phyloP scores from a whole-genome alignment of 371 early-diverging fungal genomes.

The Coelomomyces lativittatus region DNA sequence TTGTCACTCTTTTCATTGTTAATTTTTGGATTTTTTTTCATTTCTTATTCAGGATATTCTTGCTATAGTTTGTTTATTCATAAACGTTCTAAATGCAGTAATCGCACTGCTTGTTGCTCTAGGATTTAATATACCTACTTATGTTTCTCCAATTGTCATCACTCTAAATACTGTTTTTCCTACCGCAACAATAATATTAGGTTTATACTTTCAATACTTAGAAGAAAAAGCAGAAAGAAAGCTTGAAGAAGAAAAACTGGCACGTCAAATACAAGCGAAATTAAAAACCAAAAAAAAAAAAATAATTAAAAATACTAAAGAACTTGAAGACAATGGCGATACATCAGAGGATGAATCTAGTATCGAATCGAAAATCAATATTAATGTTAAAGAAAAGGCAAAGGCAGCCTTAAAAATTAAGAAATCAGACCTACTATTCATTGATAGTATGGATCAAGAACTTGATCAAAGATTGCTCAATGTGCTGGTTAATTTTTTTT shows the following conservation, averaged over 20 bases:
- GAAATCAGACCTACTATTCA: neutral
- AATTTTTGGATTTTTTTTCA: too few species aligned
- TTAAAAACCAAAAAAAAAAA: neutral
- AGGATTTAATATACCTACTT: neutral
- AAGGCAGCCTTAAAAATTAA: neutral
- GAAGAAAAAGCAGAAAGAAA: neutral
- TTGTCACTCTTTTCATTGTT: too few species aligned
- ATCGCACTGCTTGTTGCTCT: neutral
- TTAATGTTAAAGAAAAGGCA: neutral
- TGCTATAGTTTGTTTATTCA: neutral
- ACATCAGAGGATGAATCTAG: too few species aligned
- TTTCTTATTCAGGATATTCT: constrained; percentile 1
- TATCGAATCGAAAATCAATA: too few species aligned
- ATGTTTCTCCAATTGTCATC: neutral
- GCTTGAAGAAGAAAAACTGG: neutral
- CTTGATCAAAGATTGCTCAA: neutral
- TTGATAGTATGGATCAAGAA: constrained; percentile 1
- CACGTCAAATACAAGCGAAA: neutral
- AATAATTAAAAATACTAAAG: too few species aligned
- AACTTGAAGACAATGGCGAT: too few species aligned
- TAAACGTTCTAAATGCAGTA: constrained; percentile 1
- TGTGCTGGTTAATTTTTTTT: neutral
- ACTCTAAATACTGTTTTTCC: neutral
- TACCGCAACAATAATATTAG: neutral
- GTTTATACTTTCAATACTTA: neutral